Conservation (phyloP, 228 moss, liverwort and hornwort species). For the Sphagnum fallax region DNA sequence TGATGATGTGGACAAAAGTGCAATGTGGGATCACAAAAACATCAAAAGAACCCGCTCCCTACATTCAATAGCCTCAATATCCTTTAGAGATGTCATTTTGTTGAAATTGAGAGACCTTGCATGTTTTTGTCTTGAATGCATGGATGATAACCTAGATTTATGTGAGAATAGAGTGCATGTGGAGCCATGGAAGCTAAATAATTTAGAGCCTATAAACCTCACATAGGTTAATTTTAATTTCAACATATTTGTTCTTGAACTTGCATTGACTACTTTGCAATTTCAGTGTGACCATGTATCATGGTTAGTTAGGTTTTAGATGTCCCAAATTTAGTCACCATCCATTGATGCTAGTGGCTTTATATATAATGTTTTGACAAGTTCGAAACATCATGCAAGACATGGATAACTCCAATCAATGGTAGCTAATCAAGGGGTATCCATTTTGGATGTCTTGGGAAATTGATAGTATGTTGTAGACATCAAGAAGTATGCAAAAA, state of each 20-base stretch:
- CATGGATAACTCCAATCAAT: not conserved
- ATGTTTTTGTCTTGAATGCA: not conserved
- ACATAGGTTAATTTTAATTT: no score
- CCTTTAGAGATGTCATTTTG: no score
- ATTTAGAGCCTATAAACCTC: no score
- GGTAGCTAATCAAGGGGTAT: no score
- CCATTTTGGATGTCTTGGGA: no score
- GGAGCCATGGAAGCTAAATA: not conserved
- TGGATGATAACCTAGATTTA: not conserved
- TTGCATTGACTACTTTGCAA: not conserved
- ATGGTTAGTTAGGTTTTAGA: not conserved
- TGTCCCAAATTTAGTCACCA: not conserved
- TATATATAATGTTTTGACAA: not conserved
- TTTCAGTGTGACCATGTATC: not conserved
- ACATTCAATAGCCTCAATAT: no score
- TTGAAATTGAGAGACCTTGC: no score
- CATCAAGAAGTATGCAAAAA: no score
- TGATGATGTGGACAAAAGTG: no score
- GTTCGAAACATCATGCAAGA: not conserved
- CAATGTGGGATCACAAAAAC: no score
- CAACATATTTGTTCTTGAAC: not conserved
- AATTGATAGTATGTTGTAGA: no score
- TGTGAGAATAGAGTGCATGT: not conserved
- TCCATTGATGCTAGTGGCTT: not conserved
- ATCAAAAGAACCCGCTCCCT: no score